These are phyloP conservation scores for Yamadazyma membranifaciens DNA, from an alignment of 1,139 yeast genomes.

Conservation along the genomic window DNA sequence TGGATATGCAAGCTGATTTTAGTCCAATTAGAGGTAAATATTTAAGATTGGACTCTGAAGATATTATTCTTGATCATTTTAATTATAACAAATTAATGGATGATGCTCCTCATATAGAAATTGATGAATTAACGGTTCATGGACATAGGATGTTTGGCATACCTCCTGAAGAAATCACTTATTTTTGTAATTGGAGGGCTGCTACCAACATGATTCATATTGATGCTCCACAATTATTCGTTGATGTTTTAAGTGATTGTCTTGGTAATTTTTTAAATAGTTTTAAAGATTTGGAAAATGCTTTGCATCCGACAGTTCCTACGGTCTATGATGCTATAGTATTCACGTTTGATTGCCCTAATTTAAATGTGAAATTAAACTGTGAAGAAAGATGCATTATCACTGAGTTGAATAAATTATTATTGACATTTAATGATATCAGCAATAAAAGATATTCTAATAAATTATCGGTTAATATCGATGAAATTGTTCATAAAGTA, in stretches of 20 bases:
- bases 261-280: constrained; percentile 56
- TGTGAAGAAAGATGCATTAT: constrained; percentile 12
- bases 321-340: constrained; percentile 68
- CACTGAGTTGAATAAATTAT: constrained; percentile 35
- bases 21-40: constrained; percentile 45
- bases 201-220: constrained; percentile 58
- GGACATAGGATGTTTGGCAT: constrained; percentile 92
- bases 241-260: constrained; percentile 46
- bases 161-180: constrained; percentile 86
- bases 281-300: constrained; percentile 72
- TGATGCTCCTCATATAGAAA: constrained; percentile 32
- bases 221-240: constrained; percentile 49
- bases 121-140: constrained; percentile 69
- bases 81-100: constrained; percentile 19
- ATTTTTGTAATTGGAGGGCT: constrained; percentile 88
- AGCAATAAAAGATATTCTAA: constrained; percentile 66
- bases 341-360: constrained; percentile 47
- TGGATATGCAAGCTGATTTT: constrained; percentile 72
- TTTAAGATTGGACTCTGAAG: constrained; percentile 19
- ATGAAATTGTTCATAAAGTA: constrained; percentile 37
- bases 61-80: constrained; percentile 24
- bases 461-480: constrained; percentile 50
- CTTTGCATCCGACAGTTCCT: constrained; percentile 56
- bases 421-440: constrained; percentile 61
- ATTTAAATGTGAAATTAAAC: constrained; percentile 24